Evolutionary conservation across 768 basidiomycete species (phyloP).

Genomic region (Pisolithus tinctorius): DNA sequence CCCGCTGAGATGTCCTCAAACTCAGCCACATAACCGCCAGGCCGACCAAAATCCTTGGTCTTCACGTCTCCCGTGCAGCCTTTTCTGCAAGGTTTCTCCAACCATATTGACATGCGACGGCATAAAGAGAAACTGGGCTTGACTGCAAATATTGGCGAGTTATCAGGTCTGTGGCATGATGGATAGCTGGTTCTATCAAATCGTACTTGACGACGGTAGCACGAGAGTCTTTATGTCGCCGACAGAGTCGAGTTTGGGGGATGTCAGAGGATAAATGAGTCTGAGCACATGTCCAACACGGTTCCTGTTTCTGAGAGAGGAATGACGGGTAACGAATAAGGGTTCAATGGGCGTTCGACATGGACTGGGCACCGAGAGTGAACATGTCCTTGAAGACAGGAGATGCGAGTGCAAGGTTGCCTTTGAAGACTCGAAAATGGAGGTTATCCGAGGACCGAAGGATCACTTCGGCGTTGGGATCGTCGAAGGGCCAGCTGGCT

Average conservation of each 20-base stretch:
- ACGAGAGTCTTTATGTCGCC: constrained; percentile 15
- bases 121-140: constrained; percentile 19
- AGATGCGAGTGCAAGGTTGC: constrained; percentile 28
- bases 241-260: constrained; percentile 14
- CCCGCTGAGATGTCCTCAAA: constrained; percentile 36
- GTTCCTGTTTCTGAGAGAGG: constrained; percentile 13
- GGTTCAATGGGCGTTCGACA: neutral
- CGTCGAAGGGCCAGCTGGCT: neutral
- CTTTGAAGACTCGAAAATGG: constrained; percentile 4
- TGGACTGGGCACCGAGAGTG: constrained; percentile 29
- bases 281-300: constrained; percentile 10
- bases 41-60: constrained; percentile 11
- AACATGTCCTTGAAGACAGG: constrained; percentile 45
- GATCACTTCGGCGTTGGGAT: constrained; percentile 5
- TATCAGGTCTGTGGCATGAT: constrained; percentile 11
- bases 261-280: constrained; percentile 20
- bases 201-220: constrained; percentile 23
- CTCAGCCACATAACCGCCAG: constrained; percentile 23
- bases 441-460: constrained; percentile 4
- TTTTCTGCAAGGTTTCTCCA: constrained; percentile 12
- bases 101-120: constrained; percentile 19
- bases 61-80: constrained; percentile 17
- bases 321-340: neutral
- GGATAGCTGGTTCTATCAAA: constrained; percentile 12
- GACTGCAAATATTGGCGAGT: constrained; percentile 6